phyloP scores from a whole-genome alignment of 2,329 filamentous ascomycete genomes.

The Cladophialophora yegresii region DNA sequence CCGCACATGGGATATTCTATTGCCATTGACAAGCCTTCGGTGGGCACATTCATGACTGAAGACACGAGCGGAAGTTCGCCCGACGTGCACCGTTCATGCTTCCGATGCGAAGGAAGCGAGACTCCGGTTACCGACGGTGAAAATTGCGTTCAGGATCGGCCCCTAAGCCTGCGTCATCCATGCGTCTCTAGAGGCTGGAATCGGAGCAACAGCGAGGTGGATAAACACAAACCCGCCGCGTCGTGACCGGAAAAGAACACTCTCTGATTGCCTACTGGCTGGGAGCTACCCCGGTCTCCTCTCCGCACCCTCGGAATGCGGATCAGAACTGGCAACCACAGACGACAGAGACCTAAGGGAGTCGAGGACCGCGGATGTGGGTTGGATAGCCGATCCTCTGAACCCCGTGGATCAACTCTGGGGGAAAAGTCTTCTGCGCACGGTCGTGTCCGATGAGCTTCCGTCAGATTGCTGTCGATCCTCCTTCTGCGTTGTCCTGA shows the following conservation, averaged over 20 bases:
- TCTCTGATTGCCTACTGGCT: background rate
- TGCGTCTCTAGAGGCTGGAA: background rate
- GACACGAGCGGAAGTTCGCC: background rate
- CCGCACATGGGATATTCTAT: background rate
- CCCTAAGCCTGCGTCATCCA: background rate
- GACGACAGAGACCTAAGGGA: background rate
- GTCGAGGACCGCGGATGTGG: conserved; percentile 6
- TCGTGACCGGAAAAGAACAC: background rate
- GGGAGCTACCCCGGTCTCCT: background rate
- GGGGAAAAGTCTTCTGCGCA: conserved; percentile 13
- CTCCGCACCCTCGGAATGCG: background rate
- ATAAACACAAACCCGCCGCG: conserved; percentile 15
- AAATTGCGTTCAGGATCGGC: background rate
- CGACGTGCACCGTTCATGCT: background rate
- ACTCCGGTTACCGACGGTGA: background rate
- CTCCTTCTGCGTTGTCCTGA: background rate
- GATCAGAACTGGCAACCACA: conserved; percentile 3
- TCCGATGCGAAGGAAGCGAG: background rate
- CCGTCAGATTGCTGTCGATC: background rate
- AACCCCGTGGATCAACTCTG: background rate
- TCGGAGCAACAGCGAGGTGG: conserved; percentile 1
- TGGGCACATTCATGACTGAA: background rate
- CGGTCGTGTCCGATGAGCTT: background rate
- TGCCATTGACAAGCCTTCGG: background rate
- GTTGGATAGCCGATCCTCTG: background rate